phyloP scores from a whole-genome alignment of 1,139 yeast species.

The Debaryomyces nepalensis region DNA sequence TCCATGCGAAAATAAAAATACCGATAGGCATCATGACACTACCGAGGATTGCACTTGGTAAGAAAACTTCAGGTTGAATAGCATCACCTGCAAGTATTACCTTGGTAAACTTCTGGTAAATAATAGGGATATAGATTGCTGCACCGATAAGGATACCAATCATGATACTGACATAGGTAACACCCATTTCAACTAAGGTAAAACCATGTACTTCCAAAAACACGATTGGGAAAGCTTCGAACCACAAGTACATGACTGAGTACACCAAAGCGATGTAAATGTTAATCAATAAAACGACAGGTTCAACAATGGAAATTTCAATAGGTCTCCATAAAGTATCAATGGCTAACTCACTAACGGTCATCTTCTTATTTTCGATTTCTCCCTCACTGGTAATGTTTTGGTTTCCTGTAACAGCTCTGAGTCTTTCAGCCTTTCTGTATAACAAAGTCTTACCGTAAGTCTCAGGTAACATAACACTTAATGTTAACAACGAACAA shows the following conservation, averaged over 20 bases:
- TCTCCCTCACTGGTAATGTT: conserved; percentile 47
- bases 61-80: conserved; percentile 62
- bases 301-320: conserved; percentile 36
- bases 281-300: conserved; percentile 37
- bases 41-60: conserved; percentile 52
- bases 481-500: conserved; percentile 33
- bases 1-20: conserved; percentile 40
- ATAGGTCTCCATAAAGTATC: conserved; percentile 37
- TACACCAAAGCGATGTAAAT: conserved; percentile 37
- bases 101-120: conserved; percentile 27
- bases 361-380: conserved; percentile 41
- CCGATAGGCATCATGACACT: conserved; percentile 35
- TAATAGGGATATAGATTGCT: conserved; percentile 25
- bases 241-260: conserved; percentile 38
- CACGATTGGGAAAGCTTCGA: conserved; percentile 40
- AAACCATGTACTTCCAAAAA: conserved; percentile 29
- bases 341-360: conserved; percentile 22
- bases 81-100: conserved; percentile 38
- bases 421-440: conserved; percentile 51
- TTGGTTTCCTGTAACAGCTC: conserved; percentile 48
- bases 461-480: conserved; percentile 55
- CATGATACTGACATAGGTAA: conserved; percentile 48
- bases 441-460: conserved; percentile 48
- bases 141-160: conserved; percentile 45
- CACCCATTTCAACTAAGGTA: conserved; percentile 49